These are phyloP conservation scores for Hypocrella siamensis DNA, from an alignment of 2,329 filamentous ascomycete species.

Conservation along the genomic window DNA sequence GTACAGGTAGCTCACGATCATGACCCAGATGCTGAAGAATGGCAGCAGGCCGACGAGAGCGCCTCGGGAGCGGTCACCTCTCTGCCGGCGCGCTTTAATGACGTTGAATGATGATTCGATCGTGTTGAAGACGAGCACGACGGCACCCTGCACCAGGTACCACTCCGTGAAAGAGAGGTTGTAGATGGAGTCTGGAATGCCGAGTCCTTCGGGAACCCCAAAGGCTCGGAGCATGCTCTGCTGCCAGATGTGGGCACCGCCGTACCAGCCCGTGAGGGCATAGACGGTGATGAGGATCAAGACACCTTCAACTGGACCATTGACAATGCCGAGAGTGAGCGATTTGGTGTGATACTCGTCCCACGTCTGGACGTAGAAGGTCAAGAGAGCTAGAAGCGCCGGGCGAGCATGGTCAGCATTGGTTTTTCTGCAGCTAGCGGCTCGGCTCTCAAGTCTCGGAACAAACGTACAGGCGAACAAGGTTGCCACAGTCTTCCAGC, in stretches of 20 bases:
- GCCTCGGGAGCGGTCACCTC: conserved; percentile 54
- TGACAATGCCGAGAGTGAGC: conserved; percentile 79
- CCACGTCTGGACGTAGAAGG: conserved; percentile 99
- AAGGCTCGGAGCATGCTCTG: conserved; percentile 60
- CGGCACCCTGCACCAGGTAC: conserved; percentile 74
- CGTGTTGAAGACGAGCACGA: conserved; percentile 78
- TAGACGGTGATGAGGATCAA: conserved; percentile 72
- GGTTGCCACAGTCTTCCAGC: conserved; percentile 72
- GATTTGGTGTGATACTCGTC: conserved; percentile 98
- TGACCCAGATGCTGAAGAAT: conserved; percentile 61
- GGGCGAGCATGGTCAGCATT: too few relatives aligned
- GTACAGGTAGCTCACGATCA: conserved; percentile 65
- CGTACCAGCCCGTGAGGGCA: conserved; percentile 66
- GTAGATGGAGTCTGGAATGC: conserved; percentile 59
- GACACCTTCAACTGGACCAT: conserved; percentile 89
- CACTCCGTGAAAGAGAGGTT: conserved; percentile 77
- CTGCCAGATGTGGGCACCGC: conserved; percentile 88
- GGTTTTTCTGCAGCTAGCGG: too few relatives aligned
- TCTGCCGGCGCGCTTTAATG: conserved; percentile 60
- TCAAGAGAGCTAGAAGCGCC: conserved; percentile 62
- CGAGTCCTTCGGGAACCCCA: conserved; percentile 45
- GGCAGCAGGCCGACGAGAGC: conserved; percentile 74
- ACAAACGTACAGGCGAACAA: conserved; percentile 62
- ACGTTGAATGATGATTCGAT: conserved; percentile 69
- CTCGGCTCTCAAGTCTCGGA: background rate